phyloP scores from a whole-genome alignment of 441 rosid genomes.

The Gossypium laxum region DNA sequence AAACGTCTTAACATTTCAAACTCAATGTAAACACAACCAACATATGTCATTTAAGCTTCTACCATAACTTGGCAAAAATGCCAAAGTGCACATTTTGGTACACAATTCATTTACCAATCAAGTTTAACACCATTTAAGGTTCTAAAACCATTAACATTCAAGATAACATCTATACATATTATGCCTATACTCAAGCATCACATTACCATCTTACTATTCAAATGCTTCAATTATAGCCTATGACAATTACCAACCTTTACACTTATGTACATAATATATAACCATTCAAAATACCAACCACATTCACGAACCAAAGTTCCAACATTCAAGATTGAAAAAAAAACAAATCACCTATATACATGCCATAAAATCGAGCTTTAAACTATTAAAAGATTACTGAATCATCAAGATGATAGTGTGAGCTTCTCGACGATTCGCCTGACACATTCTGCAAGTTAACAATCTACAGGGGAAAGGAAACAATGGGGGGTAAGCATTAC shows the following conservation, averaged over 20 bases:
- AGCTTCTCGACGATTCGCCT: background rate
- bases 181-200: background rate
- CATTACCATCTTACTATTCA: background rate
- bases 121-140: background rate
- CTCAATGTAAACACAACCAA: background rate
- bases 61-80: background rate
- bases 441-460: background rate
- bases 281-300: background rate
- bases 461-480: background rate
- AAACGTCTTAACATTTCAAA: background rate
- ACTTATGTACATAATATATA: background rate
- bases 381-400: no score
- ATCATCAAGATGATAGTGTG: background rate
- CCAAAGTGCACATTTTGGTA: background rate
- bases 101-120: background rate
- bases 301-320: background rate
- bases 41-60: background rate
- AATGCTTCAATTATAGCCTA: background rate
- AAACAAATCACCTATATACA: background rate
- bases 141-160: background rate
- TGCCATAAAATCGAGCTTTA: background rate
- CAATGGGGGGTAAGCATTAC: background rate
- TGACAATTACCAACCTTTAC: background rate
- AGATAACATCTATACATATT: background rate
- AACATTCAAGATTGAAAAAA: background rate